Percentiles rank a stretch among this genome's conserved stretches.
These are phyloP conservation scores for Haplosporangium gracile DNA, from an alignment of 192 early-diverging fungal genomes.

Conservation along the genomic window DNA sequence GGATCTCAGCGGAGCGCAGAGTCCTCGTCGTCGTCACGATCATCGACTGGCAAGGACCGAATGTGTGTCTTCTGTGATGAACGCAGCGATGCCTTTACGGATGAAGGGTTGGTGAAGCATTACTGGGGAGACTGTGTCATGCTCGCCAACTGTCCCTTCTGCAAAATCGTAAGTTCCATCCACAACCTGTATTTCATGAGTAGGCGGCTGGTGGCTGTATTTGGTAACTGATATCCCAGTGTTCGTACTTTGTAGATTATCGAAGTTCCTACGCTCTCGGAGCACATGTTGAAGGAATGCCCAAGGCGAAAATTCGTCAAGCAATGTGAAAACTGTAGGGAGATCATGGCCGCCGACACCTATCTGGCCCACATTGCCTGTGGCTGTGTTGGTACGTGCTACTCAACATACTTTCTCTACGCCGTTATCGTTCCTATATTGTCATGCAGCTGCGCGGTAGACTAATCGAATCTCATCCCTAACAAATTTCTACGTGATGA, in stretches of 20 bases:
- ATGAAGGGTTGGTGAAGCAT: slow-evolving; percentile 78
- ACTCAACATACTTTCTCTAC: neutral
- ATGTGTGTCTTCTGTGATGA: slow-evolving; percentile 86
- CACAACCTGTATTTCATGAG: too few relatives aligned
- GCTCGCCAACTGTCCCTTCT: slow-evolving; percentile 76
- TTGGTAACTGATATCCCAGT: neutral
- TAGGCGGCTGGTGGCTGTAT: too few relatives aligned
- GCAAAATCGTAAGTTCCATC: slow-evolving; percentile 70
- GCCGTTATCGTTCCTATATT: neutral
- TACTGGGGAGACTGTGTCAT: slow-evolving; percentile 85
- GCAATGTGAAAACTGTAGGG: slow-evolving; percentile 72
- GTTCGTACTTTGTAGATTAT: slow-evolving; percentile 66
- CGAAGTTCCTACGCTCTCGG: slow-evolving; percentile 75
- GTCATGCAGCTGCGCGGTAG: neutral
- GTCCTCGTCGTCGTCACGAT: neutral
- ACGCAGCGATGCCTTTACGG: slow-evolving; percentile 70
- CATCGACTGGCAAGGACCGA: slow-evolving; percentile 33
- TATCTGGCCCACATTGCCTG: slow-evolving; percentile 64
- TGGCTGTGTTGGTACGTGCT: slow-evolving; percentile 40
- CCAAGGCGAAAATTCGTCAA: slow-evolving; percentile 68
- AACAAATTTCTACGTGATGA: neutral
- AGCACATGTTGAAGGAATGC: slow-evolving; percentile 77
- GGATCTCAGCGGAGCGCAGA: neutral
- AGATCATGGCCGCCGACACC: slow-evolving; percentile 66
- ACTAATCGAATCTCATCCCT: neutral